Percentiles rank a stretch among this genome's conserved stretches.
Evolutionary conservation across 2,329 filamentous ascomycete genomes (phyloP).

Genomic region (Nothophoma quercina): DNA sequence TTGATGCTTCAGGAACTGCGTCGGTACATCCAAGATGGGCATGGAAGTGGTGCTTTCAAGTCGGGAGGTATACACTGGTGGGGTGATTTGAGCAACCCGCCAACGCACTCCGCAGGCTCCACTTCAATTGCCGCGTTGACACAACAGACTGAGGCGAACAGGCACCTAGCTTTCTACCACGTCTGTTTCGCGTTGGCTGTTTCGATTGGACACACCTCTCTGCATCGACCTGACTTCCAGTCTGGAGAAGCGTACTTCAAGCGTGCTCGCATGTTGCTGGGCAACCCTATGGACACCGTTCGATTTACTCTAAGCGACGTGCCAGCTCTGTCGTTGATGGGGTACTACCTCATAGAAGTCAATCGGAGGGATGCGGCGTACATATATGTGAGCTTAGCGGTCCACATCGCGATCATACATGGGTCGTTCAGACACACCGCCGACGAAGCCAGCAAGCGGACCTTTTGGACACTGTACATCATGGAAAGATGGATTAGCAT

Average conservation of each 20-base stretch:
- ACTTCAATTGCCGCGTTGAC: conserved; percentile 25
- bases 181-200: conserved; percentile 37
- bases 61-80: conserved; percentile 39
- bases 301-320: conserved; percentile 36
- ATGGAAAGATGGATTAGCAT: conserved; percentile 39
- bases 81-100: conserved; percentile 31
- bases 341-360: conserved; percentile 38
- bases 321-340: conserved; percentile 36
- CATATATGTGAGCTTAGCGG: conserved; percentile 36
- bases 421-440: conserved; percentile 29
- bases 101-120: conserved; percentile 19
- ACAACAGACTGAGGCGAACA: conserved; percentile 25
- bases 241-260: conserved; percentile 36
- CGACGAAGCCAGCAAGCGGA: conserved; percentile 31
- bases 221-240: conserved; percentile 25
- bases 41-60: conserved; percentile 29
- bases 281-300: conserved; percentile 36
- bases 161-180: conserved; percentile 35
- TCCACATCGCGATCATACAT: conserved; percentile 37
- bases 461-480: conserved; percentile 37
- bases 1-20: conserved; percentile 32
- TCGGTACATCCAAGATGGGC: conserved; percentile 35
- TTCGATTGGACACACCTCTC: conserved; percentile 22
- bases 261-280: conserved; percentile 33
- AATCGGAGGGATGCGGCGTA: conserved; percentile 39